phyloP scores from a whole-genome alignment of 306 rosid genomes.

The Prunus mira region DNA sequence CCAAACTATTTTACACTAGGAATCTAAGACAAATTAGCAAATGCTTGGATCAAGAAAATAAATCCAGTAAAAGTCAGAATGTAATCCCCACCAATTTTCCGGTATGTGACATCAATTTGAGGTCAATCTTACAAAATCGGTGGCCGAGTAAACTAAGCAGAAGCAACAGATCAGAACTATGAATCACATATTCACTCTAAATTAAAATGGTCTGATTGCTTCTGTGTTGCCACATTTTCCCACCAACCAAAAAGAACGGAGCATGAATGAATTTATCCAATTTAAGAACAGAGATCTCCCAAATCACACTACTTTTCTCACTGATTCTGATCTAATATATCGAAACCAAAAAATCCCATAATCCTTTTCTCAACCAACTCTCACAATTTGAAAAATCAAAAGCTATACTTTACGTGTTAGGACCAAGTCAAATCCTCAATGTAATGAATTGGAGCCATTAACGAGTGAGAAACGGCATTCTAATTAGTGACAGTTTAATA shows the following conservation, averaged over 20 bases:
- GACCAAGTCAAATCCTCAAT: slow-evolving; percentile 9
- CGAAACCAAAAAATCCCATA: slow-evolving; percentile 17
- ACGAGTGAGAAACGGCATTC: slow-evolving; percentile 17
- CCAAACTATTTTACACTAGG: not conserved
- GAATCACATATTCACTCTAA: not conserved
- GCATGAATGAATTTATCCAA: slow-evolving; percentile 6
- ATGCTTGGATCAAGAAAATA: not conserved
- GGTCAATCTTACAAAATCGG: not conserved
- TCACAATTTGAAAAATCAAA: slow-evolving; percentile 23
- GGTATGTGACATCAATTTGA: not conserved
- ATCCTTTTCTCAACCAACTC: slow-evolving; percentile 10
- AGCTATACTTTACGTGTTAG: slow-evolving; percentile 9
- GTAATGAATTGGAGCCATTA: slow-evolving; percentile 1
- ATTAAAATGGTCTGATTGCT: not conserved
- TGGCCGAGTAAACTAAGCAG: not conserved
- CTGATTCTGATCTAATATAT: slow-evolving; percentile 12
- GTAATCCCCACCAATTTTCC: not conserved
- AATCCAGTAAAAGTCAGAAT: not conserved
- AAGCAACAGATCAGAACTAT: not conserved
- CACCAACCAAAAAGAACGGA: slow-evolving; percentile 24
- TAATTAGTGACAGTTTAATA: slow-evolving; percentile 4
- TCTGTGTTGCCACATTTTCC: slow-evolving; percentile 24
- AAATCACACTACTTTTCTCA: slow-evolving; percentile 15
- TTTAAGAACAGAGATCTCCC: slow-evolving; percentile 22
- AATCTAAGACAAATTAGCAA: not conserved